Evolutionary conservation across 2,329 filamentous ascomycete species (phyloP), one percentile per base, ranked within the genome.

Genomic region (Beauveria sp.): DNA sequence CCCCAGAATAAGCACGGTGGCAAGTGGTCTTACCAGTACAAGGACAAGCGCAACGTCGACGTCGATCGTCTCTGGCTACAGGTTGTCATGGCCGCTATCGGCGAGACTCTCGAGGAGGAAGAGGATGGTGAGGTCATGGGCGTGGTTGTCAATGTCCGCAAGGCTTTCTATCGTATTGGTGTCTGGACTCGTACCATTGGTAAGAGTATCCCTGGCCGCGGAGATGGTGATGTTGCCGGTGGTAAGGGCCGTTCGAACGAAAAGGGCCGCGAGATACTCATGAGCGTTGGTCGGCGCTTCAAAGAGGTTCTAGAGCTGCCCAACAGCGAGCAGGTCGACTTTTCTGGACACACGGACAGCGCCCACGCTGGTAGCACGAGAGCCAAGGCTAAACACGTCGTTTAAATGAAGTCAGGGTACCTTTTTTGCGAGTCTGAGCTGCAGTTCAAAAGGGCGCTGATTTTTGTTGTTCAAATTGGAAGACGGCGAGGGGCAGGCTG

Each of bases 11-110:
- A 98, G 85, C 92, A 98, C 75, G 95, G 95, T 69, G 95, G 95
- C 78, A 97, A 97, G 79, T 99, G 95, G 95, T 93, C 93, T 28
- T 98, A 96, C 80, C 89, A 91, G 72, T 97, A 96, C 87, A 96
- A 96, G 82, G 91, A 97, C 70, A 97, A 96, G 85, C 88, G 90
- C 72, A 86, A 82, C 68, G 85, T 96, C 74, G 90, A 93, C 69
- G 96, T 97, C 75, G 93, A 99, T 74, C 90, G 93, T 63, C 84
- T 96, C 61, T 99, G 95, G 95, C 87, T 99, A 64, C 91, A 98
- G 75, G 90, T 96, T 65, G 96, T 99, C 88, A 88, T 99, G 69
- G 87, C 90, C 38, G 95, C 93, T 61, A 98, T 99, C 68, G 95
- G 95, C 72, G 96, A 99, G 83, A 98, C 93, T 28, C 89, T 99